phyloP scores from a whole-genome alignment of 176 grass and related monocot genomes.

The Bothriochloa decipiens region DNA sequence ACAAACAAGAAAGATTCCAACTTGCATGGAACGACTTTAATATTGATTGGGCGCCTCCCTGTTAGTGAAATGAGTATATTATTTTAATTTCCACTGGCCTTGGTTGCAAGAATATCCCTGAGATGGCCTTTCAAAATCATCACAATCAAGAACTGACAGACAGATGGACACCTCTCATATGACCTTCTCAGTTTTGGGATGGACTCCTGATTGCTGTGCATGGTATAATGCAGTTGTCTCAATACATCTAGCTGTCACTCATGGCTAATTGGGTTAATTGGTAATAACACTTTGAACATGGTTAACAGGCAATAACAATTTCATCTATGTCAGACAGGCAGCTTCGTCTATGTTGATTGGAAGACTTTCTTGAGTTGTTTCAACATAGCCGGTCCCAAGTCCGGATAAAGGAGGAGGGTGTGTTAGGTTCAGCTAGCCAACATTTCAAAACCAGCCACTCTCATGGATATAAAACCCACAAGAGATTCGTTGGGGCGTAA shows the following conservation, averaged over 20 bases:
- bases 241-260: not conserved
- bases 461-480: too few species aligned
- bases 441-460: too few species aligned
- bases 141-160: not conserved
- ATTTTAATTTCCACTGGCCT: not conserved
- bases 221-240: constrained; percentile 11
- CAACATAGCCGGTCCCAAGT: too few species aligned
- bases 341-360: too few species aligned
- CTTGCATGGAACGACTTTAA: constrained; percentile 24
- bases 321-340: not conserved
- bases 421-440: too few species aligned
- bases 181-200: constrained; percentile 11
- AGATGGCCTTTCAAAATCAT: constrained; percentile 15
- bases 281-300: constrained; percentile 1
- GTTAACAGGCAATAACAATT: constrained; percentile 6
- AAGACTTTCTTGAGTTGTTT: too few species aligned
- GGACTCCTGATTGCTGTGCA: not conserved
- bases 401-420: too few species aligned
- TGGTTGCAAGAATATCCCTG: not conserved
- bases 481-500: too few species aligned
- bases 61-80: constrained; percentile 30
- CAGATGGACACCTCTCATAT: not conserved
- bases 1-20: constrained; percentile 30
- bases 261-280: constrained; percentile 15
- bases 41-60: not conserved